These are phyloP conservation scores for Taxillus chinensis DNA, from an alignment of 164 flowering plant genomes.

Conservation along the genomic window DNA sequence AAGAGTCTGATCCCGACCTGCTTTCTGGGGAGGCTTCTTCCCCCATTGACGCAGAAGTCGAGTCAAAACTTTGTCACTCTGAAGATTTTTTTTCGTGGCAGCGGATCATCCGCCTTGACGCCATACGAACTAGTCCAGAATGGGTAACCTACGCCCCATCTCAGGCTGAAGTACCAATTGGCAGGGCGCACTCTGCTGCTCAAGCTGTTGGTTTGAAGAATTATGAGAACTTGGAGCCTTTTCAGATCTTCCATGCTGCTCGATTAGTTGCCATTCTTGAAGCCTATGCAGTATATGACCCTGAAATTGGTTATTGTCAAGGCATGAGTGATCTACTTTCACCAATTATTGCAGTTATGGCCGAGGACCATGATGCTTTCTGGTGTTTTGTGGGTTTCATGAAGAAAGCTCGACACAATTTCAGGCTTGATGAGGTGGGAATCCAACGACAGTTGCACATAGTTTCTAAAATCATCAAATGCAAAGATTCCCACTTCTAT, in stretches of 20 bases:
- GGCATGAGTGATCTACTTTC: constrained; percentile 97
- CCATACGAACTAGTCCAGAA: constrained; percentile 75
- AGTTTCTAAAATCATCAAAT: constrained; percentile 79
- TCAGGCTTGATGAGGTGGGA: constrained; percentile 86
- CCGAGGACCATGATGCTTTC: constrained; percentile 86
- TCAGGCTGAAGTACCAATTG: constrained; percentile 62
- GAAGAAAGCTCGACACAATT: constrained; percentile 91
- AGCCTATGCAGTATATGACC: constrained; percentile 84
- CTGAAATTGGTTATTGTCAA: constrained; percentile 94
- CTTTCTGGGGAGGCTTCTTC: constrained; percentile 20
- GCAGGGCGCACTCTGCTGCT: constrained; percentile 53
- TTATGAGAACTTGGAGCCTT: constrained; percentile 73
- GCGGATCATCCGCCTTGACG: constrained; percentile 88
- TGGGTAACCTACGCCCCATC: constrained; percentile 54
- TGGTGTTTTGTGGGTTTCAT: constrained; percentile 97
- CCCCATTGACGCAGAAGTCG: constrained; percentile 17
- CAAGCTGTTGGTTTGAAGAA: constrained; percentile 77
- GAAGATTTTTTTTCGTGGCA: constrained; percentile 93
- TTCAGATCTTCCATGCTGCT: constrained; percentile 78
- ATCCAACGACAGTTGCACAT: constrained; percentile 72
- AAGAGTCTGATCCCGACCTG: constrained; percentile 13
- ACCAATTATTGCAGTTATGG: constrained; percentile 71
- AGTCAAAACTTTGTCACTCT: constrained; percentile 14
- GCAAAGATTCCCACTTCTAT: constrained; percentile 80
- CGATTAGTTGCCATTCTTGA: constrained; percentile 88